phyloP scores from a whole-genome alignment of 1,284 basidiomycete genomes.

The Ustilago curta region DNA sequence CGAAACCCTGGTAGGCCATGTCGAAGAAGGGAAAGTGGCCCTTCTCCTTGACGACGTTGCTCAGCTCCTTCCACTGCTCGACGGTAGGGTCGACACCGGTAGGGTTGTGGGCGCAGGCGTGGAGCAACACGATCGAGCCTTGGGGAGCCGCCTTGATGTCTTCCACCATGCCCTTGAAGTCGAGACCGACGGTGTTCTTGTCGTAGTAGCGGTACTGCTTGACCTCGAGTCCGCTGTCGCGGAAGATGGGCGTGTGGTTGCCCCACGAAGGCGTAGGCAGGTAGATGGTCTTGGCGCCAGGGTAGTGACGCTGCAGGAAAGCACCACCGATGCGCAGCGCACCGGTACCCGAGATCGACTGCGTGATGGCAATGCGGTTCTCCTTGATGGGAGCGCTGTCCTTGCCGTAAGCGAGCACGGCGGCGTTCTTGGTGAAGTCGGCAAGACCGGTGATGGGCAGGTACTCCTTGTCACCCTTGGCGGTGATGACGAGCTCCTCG shows the following conservation, averaged over 20 bases:
- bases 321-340: conserved; percentile 95
- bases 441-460: conserved; percentile 92
- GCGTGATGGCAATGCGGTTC: conserved; percentile 82
- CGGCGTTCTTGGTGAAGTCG: conserved; percentile 88
- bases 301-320: conserved; percentile 88
- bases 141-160: conserved; percentile 71
- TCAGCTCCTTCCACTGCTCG: conserved; percentile 68
- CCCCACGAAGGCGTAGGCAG: conserved; percentile 96
- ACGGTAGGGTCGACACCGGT: conserved; percentile 70
- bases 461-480: conserved; percentile 94
- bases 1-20: conserved; percentile 80
- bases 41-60: conserved; percentile 74
- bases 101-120: conserved; percentile 74
- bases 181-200: conserved; percentile 69
- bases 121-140: conserved; percentile 72
- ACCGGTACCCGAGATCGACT: conserved; percentile 98
- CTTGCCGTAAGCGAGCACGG: conserved; percentile 90
- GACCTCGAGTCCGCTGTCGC: conserved; percentile 93
- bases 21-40: conserved; percentile 92
- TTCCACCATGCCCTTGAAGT: conserved; percentile 68
- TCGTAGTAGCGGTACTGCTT: conserved; percentile 79
- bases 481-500: conserved; percentile 79
- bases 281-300: conserved; percentile 88
- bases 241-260: conserved; percentile 82
- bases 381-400: conserved; percentile 77